phyloP scores from a whole-genome alignment of 805 yeast genomes.

The Wickerhamomyces bisporus region DNA sequence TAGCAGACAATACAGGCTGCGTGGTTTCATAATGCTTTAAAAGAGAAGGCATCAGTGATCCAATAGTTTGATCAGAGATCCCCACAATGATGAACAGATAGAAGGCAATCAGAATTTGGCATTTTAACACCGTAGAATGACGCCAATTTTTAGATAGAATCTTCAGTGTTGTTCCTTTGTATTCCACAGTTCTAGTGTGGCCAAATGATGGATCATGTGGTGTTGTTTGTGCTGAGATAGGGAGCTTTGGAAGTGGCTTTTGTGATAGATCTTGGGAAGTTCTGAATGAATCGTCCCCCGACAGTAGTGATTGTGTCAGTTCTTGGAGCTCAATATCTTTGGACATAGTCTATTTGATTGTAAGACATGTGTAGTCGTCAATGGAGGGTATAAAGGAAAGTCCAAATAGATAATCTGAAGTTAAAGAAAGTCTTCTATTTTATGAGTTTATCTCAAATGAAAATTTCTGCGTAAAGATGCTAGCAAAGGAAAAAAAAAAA shows the following conservation, averaged over 20 bases:
- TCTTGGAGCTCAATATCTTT: neutral
- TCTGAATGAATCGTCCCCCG: too few species aligned
- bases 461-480: too few species aligned
- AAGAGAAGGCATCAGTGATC: conserved; percentile 51
- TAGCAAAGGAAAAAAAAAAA: too few species aligned
- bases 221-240: neutral
- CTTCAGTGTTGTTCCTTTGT: conserved; percentile 3
- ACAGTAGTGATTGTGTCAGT: neutral
- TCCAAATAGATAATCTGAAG: too few species aligned
- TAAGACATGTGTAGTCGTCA: too few species aligned
- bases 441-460: too few species aligned
- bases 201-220: too few species aligned
- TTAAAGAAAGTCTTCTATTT: too few species aligned
- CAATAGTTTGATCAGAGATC: conserved; percentile 54
- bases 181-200: neutral
- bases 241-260: conserved; percentile 5
- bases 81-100: conserved; percentile 44
- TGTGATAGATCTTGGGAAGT: too few species aligned
- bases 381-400: too few species aligned
- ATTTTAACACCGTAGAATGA: conserved; percentile 32
- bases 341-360: neutral
- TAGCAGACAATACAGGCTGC: conserved; percentile 41
- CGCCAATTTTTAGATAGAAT: conserved; percentile 19
- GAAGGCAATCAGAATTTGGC: conserved; percentile 38
- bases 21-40: conserved; percentile 42